Evolutionary conservation across 257 asterid genomes (phyloP).

Genomic region (Nemophila menziesii): DNA sequence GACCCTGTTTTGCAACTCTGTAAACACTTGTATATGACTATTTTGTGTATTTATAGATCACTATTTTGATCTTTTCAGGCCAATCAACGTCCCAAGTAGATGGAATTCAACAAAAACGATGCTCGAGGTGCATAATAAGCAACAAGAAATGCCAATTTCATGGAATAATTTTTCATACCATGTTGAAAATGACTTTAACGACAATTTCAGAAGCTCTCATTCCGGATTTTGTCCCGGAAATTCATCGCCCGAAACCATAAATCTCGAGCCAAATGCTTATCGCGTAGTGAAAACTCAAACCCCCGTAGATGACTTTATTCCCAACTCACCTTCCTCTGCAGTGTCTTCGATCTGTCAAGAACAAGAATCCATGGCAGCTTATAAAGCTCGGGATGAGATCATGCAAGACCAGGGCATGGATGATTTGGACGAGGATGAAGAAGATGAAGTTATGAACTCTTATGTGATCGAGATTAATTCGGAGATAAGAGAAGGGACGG

Average conservation of each 20-base stretch:
- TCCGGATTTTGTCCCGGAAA: conserved; percentile 35
- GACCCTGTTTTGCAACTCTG: too few relatives aligned
- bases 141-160: conserved; percentile 23
- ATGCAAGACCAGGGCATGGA: conserved; percentile 17
- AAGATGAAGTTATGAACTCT: conserved; percentile 57
- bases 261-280: conserved; percentile 34
- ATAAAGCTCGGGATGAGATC: conserved; percentile 15
- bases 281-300: conserved; percentile 21
- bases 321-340: conserved; percentile 39
- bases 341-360: conserved; percentile 46
- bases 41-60: too few relatives aligned
- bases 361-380: conserved; percentile 13
- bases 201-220: conserved; percentile 23
- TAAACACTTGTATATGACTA: too few relatives aligned
- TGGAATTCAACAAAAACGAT: conserved; percentile 28
- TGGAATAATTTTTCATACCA: conserved; percentile 14
- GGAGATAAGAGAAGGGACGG: conserved; percentile 30
- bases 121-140: conserved; percentile 25
- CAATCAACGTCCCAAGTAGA: conserved; percentile 40
- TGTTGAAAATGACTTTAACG: conserved; percentile 19
- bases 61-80: conserved; percentile 48
- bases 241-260: conserved; percentile 56
- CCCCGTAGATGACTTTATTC: conserved; percentile 35
- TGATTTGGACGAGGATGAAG: conserved; percentile 44
- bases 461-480: conserved; percentile 63